A percentile compares a stretch with the other conserved stretches of the same genome.
These are phyloP conservation scores for Aphanomyces euteiches DNA, from an alignment of 352 stramenopile species.

Conservation along the genomic window DNA sequence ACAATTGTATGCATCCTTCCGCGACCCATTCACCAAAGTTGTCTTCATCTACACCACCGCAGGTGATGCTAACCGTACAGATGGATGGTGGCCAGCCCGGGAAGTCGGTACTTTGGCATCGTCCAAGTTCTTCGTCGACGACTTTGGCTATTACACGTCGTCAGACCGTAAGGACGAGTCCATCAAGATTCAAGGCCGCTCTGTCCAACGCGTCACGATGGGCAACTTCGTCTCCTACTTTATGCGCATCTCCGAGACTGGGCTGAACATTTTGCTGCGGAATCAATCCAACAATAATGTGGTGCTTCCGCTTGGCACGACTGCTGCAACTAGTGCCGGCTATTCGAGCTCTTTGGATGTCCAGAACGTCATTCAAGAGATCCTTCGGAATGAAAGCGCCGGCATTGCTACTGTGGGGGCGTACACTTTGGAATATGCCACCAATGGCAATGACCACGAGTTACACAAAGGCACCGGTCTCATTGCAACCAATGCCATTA, in stretches of 20 bases:
- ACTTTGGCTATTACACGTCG: conserved; percentile 3
- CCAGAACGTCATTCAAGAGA: not conserved
- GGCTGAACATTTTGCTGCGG: not conserved
- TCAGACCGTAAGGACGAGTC: not conserved
- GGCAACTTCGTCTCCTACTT: conserved; percentile 24
- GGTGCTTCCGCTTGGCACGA: too few species aligned
- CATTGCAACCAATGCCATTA: not conserved
- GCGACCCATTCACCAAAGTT: conserved; percentile 6
- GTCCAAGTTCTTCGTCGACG: not conserved
- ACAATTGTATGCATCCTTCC: not conserved
- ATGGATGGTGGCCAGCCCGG: conserved; percentile 27
- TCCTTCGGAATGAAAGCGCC: not conserved
- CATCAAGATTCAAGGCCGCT: not conserved
- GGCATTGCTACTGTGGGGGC: not conserved
- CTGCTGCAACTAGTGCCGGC: too few species aligned
- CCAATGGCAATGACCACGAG: conserved; percentile 16
- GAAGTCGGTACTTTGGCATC: conserved; percentile 12
- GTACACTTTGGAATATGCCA: not conserved
- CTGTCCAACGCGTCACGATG: not conserved
- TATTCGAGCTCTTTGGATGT: not conserved
- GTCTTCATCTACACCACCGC: conserved; percentile 29
- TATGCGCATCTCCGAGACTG: conserved; percentile 1
- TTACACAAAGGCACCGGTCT: conserved; percentile 5
- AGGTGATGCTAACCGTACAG: conserved; percentile 10
- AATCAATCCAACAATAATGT: too few species aligned